A percentile compares a stretch with the other conserved stretches of the same genome.
These are phyloP conservation scores for Neurospora sp. DNA, from an alignment of 495 filamentous ascomycete genomes.

Conservation along the genomic window DNA sequence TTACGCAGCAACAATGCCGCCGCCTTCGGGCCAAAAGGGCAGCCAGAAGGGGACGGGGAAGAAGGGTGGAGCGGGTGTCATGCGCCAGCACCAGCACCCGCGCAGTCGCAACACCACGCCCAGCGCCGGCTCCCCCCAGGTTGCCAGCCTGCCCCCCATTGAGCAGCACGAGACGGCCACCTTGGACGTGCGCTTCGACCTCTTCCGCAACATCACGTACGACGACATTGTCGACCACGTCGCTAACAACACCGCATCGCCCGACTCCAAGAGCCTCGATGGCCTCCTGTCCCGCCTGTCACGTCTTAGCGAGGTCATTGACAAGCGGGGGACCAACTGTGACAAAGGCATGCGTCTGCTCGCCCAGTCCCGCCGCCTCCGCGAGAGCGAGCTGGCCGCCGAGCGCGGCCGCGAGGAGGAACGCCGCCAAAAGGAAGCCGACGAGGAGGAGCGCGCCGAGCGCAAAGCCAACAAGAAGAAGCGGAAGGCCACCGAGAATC, in stretches of 20 bases:
- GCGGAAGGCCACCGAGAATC: slow-evolving; percentile 39
- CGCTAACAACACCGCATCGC: slow-evolving; percentile 54
- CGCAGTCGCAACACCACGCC: slow-evolving; percentile 83
- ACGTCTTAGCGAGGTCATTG: slow-evolving; percentile 53
- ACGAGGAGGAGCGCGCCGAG: slow-evolving; percentile 37
- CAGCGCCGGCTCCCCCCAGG: slow-evolving; percentile 42
- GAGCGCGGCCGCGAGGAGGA: slow-evolving; percentile 32
- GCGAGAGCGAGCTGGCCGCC: slow-evolving; percentile 38
- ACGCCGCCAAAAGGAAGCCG: slow-evolving; percentile 25
- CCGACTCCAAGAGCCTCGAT: slow-evolving; percentile 65
- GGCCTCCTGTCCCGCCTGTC: slow-evolving; percentile 57
- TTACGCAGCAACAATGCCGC: slow-evolving; percentile 32
- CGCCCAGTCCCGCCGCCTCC: slow-evolving; percentile 51
- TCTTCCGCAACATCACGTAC: slow-evolving; percentile 50
- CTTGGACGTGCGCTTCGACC: slow-evolving; percentile 45
- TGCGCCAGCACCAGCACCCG: slow-evolving; percentile 44
- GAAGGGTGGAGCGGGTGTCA: slow-evolving; percentile 51
- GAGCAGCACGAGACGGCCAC: slow-evolving; percentile 54
- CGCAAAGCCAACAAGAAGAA: slow-evolving; percentile 49
- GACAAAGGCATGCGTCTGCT: slow-evolving; percentile 67
- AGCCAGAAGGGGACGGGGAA: slow-evolving; percentile 70
- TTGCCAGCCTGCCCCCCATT: slow-evolving; percentile 39
- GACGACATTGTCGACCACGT: slow-evolving; percentile 60
- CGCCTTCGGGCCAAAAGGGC: slow-evolving; percentile 52
- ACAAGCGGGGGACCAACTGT: slow-evolving; percentile 50